phyloP scores from a whole-genome alignment of 371 early-diverging fungal genomes.

The Mucor saturninus region DNA sequence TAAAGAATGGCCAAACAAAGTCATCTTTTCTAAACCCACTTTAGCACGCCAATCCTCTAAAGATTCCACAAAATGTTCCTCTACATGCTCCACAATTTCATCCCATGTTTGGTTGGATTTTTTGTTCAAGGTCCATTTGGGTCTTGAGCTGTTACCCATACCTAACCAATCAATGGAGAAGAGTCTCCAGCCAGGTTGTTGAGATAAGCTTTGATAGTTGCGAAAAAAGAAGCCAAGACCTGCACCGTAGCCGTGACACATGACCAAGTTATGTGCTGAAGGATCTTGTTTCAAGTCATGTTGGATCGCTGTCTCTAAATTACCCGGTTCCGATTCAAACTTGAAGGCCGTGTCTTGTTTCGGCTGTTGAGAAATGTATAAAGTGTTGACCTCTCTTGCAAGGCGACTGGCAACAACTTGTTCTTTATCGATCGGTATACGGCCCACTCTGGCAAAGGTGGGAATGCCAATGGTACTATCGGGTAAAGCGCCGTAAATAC shows the following conservation, averaged over 20 bases:
- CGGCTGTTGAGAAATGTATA: constrained; percentile 31
- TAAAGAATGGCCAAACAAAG: constrained; percentile 82
- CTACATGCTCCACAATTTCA: constrained; percentile 59
- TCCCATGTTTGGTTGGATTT: constrained; percentile 50
- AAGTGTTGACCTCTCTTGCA: constrained; percentile 37
- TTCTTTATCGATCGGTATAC: constrained; percentile 54
- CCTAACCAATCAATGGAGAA: constrained; percentile 90
- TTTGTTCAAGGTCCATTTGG: constrained; percentile 59
- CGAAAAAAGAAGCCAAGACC: constrained; percentile 89
- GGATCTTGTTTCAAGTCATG: not conserved
- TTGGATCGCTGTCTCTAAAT: constrained; percentile 31
- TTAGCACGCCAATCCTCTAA: constrained; percentile 89
- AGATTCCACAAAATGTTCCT: constrained; percentile 89
- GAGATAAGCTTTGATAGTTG: constrained; percentile 75
- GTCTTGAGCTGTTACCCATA: constrained; percentile 85
- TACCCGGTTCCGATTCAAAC: constrained; percentile 32
- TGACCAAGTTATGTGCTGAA: constrained; percentile 62
- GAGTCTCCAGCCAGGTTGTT: constrained; percentile 70
- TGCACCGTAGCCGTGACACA: constrained; percentile 93
- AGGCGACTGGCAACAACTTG: constrained; percentile 24
- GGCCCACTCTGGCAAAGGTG: constrained; percentile 37
- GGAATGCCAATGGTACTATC: constrained; percentile 29
- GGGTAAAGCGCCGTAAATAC: constrained; percentile 42
- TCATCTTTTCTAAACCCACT: constrained; percentile 82
- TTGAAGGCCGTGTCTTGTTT: constrained; percentile 29